Percentiles rank a stretch among this genome's conserved stretches.
Conservation (phyloP, 179 eudicot genomes). For the Amaranthus tricolor region DNA sequence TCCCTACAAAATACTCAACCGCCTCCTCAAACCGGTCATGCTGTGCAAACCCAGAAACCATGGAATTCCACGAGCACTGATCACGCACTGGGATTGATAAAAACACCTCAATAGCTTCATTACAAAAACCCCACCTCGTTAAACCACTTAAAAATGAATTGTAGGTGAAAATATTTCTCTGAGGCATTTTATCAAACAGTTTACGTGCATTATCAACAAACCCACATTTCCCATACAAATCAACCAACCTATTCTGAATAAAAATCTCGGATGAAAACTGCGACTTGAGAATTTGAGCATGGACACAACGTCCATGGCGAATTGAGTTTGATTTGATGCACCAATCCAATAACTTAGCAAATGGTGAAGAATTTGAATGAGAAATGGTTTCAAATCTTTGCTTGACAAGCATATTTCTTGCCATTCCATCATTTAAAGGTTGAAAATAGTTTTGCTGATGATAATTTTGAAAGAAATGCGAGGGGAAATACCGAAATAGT, state of each 20-base stretch:
- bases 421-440: slow-evolving; percentile 43
- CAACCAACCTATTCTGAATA: slow-evolving; percentile 71
- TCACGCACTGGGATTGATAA: slow-evolving; percentile 49
- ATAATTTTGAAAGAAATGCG: no score
- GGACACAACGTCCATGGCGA: slow-evolving; percentile 38
- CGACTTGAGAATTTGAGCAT: slow-evolving; percentile 55
- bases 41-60: slow-evolving; percentile 75
- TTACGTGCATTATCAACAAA: slow-evolving; percentile 44
- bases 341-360: slow-evolving; percentile 54
- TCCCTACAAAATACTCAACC: slow-evolving; percentile 49
- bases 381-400: slow-evolving; percentile 29
- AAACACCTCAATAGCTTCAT: slow-evolving; percentile 55
- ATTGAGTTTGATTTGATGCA: slow-evolving; percentile 56
- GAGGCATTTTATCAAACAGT: slow-evolving; percentile 68
- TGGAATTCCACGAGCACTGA: slow-evolving; percentile 80
- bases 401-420: slow-evolving; percentile 37
- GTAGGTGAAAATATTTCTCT: slow-evolving; percentile 53
- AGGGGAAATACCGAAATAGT: no score
- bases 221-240: slow-evolving; percentile 67
- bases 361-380: slow-evolving; percentile 52
- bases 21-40: slow-evolving; percentile 55
- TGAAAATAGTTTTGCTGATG: not conserved
- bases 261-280: slow-evolving; percentile 55
- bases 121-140: slow-evolving; percentile 45
- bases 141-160: slow-evolving; percentile 51